These are phyloP conservation scores for Tulasnella sp. DNA, from an alignment of 768 basidiomycete species.

Conservation along the genomic window DNA sequence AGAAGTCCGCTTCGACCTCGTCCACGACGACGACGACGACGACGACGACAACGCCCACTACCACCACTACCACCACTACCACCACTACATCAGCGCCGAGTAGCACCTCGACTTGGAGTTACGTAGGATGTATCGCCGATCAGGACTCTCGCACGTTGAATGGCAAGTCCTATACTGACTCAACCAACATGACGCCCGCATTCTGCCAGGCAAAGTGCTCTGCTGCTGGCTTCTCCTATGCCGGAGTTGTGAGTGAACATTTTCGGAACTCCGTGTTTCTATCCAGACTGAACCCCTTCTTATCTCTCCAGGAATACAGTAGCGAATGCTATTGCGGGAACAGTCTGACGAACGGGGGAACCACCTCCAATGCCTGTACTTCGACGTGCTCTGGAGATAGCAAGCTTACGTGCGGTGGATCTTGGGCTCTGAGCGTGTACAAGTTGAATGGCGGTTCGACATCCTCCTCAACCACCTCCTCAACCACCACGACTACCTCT, in stretches of 20 bases:
- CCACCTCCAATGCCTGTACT: neutral
- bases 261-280: neutral
- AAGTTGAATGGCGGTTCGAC: neutral
- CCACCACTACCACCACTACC: neutral
- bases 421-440: neutral
- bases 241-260: neutral
- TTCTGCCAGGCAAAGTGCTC: neutral
- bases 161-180: neutral
- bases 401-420: neutral
- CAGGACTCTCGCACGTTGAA: neutral
- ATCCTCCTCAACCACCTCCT: neutral
- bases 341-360: neutral
- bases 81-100: neutral
- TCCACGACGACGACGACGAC: neutral
- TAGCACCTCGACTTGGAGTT: neutral
- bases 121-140: slow-evolving; percentile 1
- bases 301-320: neutral
- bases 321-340: neutral
- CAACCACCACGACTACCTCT: neutral
- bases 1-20: neutral
- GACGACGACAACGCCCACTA: neutral
- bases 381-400: neutral
- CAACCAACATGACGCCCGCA: neutral
- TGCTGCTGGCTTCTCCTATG: neutral
- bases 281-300: neutral